Percentiles rank a stretch among this genome's conserved stretches.
Evolutionary conservation across 768 basidiomycete genomes (phyloP).

Genomic region (Agrocybe chaxingu): DNA sequence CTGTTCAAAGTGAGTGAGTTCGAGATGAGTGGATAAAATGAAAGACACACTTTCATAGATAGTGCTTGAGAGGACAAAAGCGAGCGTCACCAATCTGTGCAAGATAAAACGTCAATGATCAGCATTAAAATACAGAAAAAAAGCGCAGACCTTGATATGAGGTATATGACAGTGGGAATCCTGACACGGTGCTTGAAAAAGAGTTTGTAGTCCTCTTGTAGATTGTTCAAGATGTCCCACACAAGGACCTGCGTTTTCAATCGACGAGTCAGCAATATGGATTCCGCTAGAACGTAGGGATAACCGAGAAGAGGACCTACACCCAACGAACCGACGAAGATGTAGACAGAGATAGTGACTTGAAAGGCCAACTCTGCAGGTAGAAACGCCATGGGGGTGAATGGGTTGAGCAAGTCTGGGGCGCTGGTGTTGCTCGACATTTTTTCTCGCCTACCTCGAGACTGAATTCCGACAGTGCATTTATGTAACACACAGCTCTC

Average conservation of each 20-base stretch:
- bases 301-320: not conserved
- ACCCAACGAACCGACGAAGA: not conserved
- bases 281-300: no score
- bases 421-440: not conserved
- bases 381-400: conserved; percentile 6
- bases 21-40: not conserved
- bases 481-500: no score
- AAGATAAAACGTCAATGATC: not conserved
- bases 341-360: not conserved
- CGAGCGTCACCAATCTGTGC: conserved; percentile 8
- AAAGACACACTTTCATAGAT: conserved; percentile 13
- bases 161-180: conserved; percentile 19
- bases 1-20: conserved; percentile 14
- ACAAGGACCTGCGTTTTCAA: conserved; percentile 14
- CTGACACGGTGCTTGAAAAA: conserved; percentile 14
- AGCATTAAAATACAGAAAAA: not conserved
- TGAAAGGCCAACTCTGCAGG: conserved; percentile 3
- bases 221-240: conserved; percentile 26
- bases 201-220: conserved; percentile 17
- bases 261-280: no score
- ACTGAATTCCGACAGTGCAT: no score
- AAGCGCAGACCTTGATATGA: conserved; percentile 18
- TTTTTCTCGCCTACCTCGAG: no score
- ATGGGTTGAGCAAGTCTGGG: conserved; percentile 2
- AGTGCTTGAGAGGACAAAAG: conserved; percentile 10